Conservation (phyloP, 768 basidiomycete species). For the Rhodocollybia butyracea region DNA sequence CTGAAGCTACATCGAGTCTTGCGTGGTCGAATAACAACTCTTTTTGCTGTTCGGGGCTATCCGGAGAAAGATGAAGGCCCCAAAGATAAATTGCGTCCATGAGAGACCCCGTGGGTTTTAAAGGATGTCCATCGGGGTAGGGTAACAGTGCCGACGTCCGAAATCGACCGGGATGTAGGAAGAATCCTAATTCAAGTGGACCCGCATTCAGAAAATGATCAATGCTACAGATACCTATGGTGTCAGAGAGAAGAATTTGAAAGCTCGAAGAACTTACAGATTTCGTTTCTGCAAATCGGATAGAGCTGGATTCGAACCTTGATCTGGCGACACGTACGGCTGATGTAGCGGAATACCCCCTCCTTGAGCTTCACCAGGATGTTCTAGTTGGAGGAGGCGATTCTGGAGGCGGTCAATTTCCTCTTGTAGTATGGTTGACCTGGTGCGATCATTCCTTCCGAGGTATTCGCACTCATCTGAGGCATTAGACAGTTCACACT, state of each 20-base stretch:
- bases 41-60: background rate
- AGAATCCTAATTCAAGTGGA: slow-evolving; percentile 66
- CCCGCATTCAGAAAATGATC: too few species aligned
- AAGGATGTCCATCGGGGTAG: slow-evolving; percentile 43
- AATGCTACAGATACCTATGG: too few species aligned
- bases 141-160: slow-evolving; percentile 44
- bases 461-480: slow-evolving; percentile 42
- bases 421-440: slow-evolving; percentile 36
- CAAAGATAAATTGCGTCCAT: slow-evolving; percentile 48
- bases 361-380: too few species aligned
- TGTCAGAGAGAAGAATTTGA: too few species aligned
- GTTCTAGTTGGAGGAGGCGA: slow-evolving; percentile 35
- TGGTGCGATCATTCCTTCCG: slow-evolving; percentile 30
- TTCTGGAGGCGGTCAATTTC: slow-evolving; percentile 34
- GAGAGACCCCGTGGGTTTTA: slow-evolving; percentile 46
- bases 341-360: slow-evolving; percentile 55
- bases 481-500: slow-evolving; percentile 30
- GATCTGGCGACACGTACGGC: too few species aligned
- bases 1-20: slow-evolving; percentile 22
- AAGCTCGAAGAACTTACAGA: too few species aligned
- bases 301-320: too few species aligned
- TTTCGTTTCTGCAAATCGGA: too few species aligned
- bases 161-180: slow-evolving; percentile 50
- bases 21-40: background rate
- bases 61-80: slow-evolving; percentile 39